A percentile compares a stretch with the other conserved stretches of the same genome.
Evolutionary conservation across 2,329 filamentous ascomycete genomes (phyloP).

Genomic region (Raffaelea arxii): DNA sequence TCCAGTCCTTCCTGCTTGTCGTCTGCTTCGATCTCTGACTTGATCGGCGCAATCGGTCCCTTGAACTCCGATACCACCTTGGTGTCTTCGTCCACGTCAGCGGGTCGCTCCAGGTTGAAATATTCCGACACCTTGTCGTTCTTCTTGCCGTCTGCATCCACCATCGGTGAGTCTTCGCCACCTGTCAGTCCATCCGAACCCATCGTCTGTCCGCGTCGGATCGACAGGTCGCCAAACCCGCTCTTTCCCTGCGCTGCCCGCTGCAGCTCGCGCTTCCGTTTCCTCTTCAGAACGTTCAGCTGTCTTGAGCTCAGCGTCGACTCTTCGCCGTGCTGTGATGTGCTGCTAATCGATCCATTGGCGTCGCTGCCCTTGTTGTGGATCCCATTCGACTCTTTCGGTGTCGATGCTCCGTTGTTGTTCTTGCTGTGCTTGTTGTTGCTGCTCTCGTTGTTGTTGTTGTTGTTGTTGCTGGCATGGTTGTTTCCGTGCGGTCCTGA

Average conservation of each 20-base stretch:
- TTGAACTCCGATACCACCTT: conserved; percentile 97
- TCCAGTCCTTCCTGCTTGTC: conserved; percentile 67
- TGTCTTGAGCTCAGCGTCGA: conserved; percentile 80
- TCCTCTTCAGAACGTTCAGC: conserved; percentile 87
- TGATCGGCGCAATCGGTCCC: conserved; percentile 68
- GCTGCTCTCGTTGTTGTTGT: conserved; percentile 5
- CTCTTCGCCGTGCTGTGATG: conserved; percentile 27
- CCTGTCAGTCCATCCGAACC: conserved; percentile 52
- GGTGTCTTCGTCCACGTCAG: conserved; percentile 74
- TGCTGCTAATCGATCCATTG: not conserved
- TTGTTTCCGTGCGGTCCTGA: no score
- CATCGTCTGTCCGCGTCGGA: conserved; percentile 50
- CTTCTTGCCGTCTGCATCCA: conserved; percentile 43
- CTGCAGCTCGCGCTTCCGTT: conserved; percentile 82
- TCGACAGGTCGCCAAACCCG: conserved; percentile 77
- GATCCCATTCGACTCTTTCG: conserved; percentile 2
- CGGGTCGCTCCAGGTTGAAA: conserved; percentile 75
- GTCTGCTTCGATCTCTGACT: conserved; percentile 75
- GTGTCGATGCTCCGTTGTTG: not conserved
- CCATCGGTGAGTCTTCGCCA: conserved; percentile 48
- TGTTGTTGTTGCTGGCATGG: conserved; percentile 3
- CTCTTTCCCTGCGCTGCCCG: conserved; percentile 79
- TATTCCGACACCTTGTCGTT: conserved; percentile 68
- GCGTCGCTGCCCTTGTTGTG: not conserved
- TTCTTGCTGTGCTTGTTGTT: conserved; percentile 11